Conservation (phyloP, 164 flowering plant species). For the Brasenia schreberi region DNA sequence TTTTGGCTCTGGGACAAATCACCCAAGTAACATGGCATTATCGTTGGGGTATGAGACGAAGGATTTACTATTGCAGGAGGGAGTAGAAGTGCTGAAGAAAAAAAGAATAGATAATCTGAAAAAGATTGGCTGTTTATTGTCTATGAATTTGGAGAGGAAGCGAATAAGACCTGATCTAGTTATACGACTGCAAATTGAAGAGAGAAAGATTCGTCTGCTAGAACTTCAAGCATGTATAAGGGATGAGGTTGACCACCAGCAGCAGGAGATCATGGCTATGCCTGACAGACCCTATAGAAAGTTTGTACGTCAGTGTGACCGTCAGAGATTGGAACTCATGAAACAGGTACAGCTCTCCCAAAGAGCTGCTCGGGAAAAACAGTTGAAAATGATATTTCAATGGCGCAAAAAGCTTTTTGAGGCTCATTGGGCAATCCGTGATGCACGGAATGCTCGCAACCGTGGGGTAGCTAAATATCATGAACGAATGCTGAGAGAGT, state of each 20-base stretch:
- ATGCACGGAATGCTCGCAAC: slow-evolving; percentile 95
- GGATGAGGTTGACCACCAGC: slow-evolving; percentile 91
- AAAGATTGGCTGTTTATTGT: slow-evolving; percentile 68
- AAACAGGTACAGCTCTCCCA: slow-evolving; percentile 86
- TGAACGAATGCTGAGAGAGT: slow-evolving; percentile 92
- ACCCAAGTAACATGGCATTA: slow-evolving; percentile 39
- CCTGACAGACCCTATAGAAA: slow-evolving; percentile 91
- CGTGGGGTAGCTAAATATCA: slow-evolving; percentile 98
- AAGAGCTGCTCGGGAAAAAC: slow-evolving; percentile 82
- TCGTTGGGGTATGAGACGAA: slow-evolving; percentile 72
- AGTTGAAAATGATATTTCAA: slow-evolving; percentile 74
- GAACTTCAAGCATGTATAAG: slow-evolving; percentile 80
- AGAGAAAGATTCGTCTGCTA: slow-evolving; percentile 66
- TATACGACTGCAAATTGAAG: slow-evolving; percentile 80
- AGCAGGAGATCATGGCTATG: slow-evolving; percentile 97
- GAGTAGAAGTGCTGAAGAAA: slow-evolving; percentile 54
- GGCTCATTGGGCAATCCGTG: slow-evolving; percentile 95
- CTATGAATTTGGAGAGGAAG: slow-evolving; percentile 86
- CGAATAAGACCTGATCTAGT: slow-evolving; percentile 94
- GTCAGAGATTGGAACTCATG: slow-evolving; percentile 74
- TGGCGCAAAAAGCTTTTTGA: slow-evolving; percentile 99
- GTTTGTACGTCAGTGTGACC: slow-evolving; percentile 89
- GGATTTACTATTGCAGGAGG: slow-evolving; percentile 79
- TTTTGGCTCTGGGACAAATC: slow-evolving; percentile 38
- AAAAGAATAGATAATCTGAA: slow-evolving; percentile 67